Conservation (phyloP, 352 stramenopile genomes). For the Pythium sukuiense region DNA sequence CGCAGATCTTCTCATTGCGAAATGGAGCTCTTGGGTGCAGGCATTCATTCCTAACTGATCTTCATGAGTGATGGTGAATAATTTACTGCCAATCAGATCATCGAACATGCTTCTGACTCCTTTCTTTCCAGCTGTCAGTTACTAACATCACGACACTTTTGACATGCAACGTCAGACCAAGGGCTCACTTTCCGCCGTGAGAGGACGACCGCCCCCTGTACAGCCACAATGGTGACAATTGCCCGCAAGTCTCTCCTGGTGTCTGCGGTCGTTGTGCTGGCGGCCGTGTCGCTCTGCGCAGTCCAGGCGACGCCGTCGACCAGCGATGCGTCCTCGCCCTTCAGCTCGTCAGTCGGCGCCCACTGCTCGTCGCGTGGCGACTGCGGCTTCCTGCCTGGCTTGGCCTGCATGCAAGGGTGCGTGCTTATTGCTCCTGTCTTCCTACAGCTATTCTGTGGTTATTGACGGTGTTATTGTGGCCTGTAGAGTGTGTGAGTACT, state of each 20-base stretch:
- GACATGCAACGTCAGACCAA: neutral
- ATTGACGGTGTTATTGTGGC: neutral
- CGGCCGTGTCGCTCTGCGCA: neutral
- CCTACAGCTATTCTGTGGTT: neutral
- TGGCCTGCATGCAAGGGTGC: constrained; percentile 68
- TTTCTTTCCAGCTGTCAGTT: neutral
- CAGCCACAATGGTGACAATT: neutral
- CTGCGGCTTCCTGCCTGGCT: constrained; percentile 73
- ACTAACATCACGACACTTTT: neutral
- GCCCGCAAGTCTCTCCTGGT: neutral
- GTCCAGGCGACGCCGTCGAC: neutral
- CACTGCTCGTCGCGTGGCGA: constrained; percentile 49
- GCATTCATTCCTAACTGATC: too few species aligned
- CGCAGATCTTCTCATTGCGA: too few species aligned
- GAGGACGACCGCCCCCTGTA: neutral
- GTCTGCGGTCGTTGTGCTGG: constrained; percentile 1
- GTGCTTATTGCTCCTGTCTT: neutral
- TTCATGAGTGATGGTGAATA: too few species aligned
- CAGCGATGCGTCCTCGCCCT: constrained; percentile 14
- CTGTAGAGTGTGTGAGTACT: constrained; percentile 70
- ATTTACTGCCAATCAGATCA: neutral
- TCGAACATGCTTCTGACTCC: neutral
- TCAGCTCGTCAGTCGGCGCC: constrained; percentile 42
- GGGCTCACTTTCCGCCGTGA: too few species aligned
- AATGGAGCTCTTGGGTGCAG: too few species aligned